Evolutionary conservation across 2,329 filamentous ascomycete genomes (phyloP), one percentile per base, ranked within the genome.

Genomic region (Trichoderma brevicompactum): DNA sequence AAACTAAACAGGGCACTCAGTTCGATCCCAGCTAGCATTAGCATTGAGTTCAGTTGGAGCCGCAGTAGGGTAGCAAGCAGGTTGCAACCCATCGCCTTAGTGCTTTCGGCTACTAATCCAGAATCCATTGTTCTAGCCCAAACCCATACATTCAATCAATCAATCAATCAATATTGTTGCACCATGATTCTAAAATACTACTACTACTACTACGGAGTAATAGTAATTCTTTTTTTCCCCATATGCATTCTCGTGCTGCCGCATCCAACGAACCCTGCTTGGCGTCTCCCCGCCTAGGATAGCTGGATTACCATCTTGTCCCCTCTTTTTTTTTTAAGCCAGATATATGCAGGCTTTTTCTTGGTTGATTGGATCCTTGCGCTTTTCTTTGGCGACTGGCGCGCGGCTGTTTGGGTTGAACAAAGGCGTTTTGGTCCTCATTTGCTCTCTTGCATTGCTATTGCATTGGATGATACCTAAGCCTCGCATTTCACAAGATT

Each of bases 371-470:
- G 28, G 28, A 43, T 53, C 17, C 59, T 34, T 19, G 23, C 23
- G 23, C 54, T 28, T n/a, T 17, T 13, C 28, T 36, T 53, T 44
- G 48, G 49, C 59, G 59, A 62, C 59, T 53, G 59, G 59, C 59
- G 59, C 59, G 59, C 59, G 59, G 59, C 49, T 53, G 59, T 53
- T 46, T n/a, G n/a, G n/a, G 36, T 36, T 53, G 17, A 23, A 8
- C 43, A n/a, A 17, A 43, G 40, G 13, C 23, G 23, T 28, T 28
- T 28, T 28, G 23, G 5, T 28, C 23, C 23, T 28, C 23, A 28
- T 28, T 28, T 28, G 23, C 23, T 28, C 23, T 28, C 23, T 28
- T 28, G 5, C 23, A 28, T 28, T 28, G 23, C 23, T 28, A 2
- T 28, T 28, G 23, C 23, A 28, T 28, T 28, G 23, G 23, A 28